Base-by-base conservation (phyloP, 192 early-diverging fungal genomes). In the Rhizophagus prolifer region DNA sequence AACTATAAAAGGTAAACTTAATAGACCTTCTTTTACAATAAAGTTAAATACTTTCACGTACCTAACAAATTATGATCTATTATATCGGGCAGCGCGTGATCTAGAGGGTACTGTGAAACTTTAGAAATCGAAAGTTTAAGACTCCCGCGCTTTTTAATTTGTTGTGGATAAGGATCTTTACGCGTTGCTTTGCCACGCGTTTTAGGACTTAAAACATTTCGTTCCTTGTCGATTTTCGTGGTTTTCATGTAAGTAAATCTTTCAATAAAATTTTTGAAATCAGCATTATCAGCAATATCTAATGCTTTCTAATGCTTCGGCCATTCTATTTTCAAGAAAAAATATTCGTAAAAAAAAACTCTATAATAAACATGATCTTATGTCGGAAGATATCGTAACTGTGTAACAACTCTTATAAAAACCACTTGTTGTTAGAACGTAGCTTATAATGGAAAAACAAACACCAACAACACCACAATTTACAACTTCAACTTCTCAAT, bases 1-100 rank as follows among this genome's bases (percentile, higher is more conserved):
- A 2, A 93, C 85, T 72, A 60, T 84, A 23, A 47, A 19, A 21
- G 5, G 41, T 44, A 54, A 50, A 54, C 16, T 54, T 54, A 19
- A 5, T 54, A 54, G 5, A 16, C 14, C 16, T 54, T 54, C 14
- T 54, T 54, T 21, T 6, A 19, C 6, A 19, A 54, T 19, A 54
- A 54, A 54, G 0, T 7, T 19, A 54, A 21, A 21, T 21, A 54
- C 1, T 54, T 54, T 54, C 0, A 30, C 28, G 30, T 67, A 67
- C 65, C 65, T 21, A 41, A 41, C 36, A 67, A 67, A 67, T 67
- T 67, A 36, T 41, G 36, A 67, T 67, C 65, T 9, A 67, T 67
- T 41, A 67, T 41, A 41, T 67, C 65, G 30, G 36, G 36, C 19
- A 54, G 21, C 7, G 50, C 50, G 19, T 54, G 14, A 4, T 54